These are phyloP conservation scores for Stagonosporopsis rhizophila DNA, from an alignment of 2,329 filamentous ascomycete genomes.

Conservation along the genomic window DNA sequence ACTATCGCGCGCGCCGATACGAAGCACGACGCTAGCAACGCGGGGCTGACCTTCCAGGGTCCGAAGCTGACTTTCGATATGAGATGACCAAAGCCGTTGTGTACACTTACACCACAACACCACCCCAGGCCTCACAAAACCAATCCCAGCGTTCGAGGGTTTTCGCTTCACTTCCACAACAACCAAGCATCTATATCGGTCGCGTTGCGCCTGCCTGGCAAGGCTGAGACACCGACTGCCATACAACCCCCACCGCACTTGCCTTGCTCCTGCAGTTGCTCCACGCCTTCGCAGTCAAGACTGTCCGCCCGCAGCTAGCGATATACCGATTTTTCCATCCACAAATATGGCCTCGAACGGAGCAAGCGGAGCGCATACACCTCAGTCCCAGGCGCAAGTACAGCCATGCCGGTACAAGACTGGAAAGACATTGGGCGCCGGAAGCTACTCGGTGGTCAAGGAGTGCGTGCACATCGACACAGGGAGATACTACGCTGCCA, in stretches of 20 bases:
- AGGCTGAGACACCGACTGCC: slow-evolving; percentile 21
- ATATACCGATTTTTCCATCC: neutral
- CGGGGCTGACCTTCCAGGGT: slow-evolving; percentile 3
- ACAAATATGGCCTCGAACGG: slow-evolving; percentile 42
- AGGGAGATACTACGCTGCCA: slow-evolving; percentile 96
- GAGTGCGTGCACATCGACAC: slow-evolving; percentile 99
- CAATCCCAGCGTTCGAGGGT: neutral
- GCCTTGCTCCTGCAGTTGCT: neutral
- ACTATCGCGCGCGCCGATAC: neutral
- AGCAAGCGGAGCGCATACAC: slow-evolving; percentile 40
- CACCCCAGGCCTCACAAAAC: neutral
- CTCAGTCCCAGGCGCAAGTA: slow-evolving; percentile 63
- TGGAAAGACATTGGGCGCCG: slow-evolving; percentile 94
- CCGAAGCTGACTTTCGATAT: slow-evolving; percentile 7
- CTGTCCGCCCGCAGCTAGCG: neutral
- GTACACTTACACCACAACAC: neutral
- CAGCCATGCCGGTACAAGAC: slow-evolving; percentile 99
- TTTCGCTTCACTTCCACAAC: neutral
- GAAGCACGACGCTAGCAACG: slow-evolving; percentile 7
- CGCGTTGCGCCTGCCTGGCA: neutral
- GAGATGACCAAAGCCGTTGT: neutral
- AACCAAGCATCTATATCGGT: neutral
- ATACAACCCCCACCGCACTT: slow-evolving; percentile 6
- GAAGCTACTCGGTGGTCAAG: slow-evolving; percentile 97
- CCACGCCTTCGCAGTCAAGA: neutral